phyloP scores from a whole-genome alignment of 331 rosid genomes.

The Malus hybrid region DNA sequence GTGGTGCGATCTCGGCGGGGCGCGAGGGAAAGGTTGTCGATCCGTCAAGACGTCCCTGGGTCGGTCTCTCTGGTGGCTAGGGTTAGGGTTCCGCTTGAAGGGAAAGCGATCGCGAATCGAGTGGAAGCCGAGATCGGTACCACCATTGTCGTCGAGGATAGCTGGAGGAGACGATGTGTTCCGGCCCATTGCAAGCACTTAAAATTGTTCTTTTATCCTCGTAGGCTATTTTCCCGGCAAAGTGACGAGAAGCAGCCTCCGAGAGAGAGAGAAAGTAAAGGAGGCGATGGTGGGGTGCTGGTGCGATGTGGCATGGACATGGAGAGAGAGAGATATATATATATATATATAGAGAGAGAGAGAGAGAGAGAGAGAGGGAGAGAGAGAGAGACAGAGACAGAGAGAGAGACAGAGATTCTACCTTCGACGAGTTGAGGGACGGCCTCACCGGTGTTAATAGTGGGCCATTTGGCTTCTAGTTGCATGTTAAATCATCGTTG shows the following conservation, averaged over 20 bases:
- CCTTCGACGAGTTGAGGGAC: too few species aligned
- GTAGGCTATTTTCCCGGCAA: conserved; percentile 26
- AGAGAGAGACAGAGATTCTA: too few species aligned
- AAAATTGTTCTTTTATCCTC: background rate
- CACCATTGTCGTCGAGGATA: conserved; percentile 42
- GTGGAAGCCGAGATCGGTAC: conserved; percentile 29
- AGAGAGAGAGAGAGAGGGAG: too few species aligned
- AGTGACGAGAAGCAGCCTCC: conserved; percentile 17
- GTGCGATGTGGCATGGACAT: background rate
- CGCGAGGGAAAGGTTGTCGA: conserved; percentile 27
- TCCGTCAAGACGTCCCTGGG: conserved; percentile 25
- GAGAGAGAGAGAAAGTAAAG: conserved; percentile 3
- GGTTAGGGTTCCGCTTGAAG: conserved; percentile 74
- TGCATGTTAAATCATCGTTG: too few species aligned
- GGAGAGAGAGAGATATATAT: background rate
- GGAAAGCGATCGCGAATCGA: conserved; percentile 77
- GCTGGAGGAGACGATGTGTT: conserved; percentile 45
- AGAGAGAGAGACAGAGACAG: too few species aligned
- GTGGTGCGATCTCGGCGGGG: conserved; percentile 49
- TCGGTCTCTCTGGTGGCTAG: conserved; percentile 33
- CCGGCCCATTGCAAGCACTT: conserved; percentile 33
- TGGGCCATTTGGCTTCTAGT: too few species aligned
- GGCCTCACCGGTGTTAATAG: too few species aligned
- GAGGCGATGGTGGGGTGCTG: background rate
- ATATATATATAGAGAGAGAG: too few species aligned